Conservation (phyloP, 2,329 filamentous ascomycete genomes). For the Lasiodiplodia citricola region DNA sequence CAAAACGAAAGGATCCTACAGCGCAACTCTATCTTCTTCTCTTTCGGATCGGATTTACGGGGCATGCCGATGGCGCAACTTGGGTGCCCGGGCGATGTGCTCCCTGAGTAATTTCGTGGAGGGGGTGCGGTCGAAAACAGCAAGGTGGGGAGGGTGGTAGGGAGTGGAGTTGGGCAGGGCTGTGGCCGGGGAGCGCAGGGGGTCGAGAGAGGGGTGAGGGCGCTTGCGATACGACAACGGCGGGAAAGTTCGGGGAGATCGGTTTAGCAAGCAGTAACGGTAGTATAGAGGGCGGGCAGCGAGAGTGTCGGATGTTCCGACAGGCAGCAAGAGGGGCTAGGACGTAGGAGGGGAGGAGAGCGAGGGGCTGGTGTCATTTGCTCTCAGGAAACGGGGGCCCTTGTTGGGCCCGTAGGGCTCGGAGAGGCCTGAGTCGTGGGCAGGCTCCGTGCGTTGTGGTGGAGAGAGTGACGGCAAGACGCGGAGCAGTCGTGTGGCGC, state of each 20-base stretch:
- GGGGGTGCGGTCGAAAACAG: not conserved
- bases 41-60: conserved; percentile 11
- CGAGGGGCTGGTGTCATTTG: not conserved
- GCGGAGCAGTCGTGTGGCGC: not conserved
- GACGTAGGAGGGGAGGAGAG: not conserved
- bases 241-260: not conserved
- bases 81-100: not conserved
- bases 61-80: not conserved
- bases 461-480: not conserved
- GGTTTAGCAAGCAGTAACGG: not conserved
- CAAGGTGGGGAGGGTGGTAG: not conserved
- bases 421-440: conserved; percentile 11
- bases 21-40: not conserved
- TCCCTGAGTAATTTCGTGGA: conserved; percentile 2
- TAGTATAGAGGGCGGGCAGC: not conserved
- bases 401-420: conserved; percentile 17
- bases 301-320: conserved; percentile 12
- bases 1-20: not conserved
- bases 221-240: not conserved
- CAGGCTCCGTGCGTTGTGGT: not conserved
- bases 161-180: not conserved
- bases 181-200: not conserved
- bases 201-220: not conserved
- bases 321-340: not conserved
- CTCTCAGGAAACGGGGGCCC: not conserved